Conservation (phyloP, 768 basidiomycete genomes). For the Leccinellum luteum region DNA sequence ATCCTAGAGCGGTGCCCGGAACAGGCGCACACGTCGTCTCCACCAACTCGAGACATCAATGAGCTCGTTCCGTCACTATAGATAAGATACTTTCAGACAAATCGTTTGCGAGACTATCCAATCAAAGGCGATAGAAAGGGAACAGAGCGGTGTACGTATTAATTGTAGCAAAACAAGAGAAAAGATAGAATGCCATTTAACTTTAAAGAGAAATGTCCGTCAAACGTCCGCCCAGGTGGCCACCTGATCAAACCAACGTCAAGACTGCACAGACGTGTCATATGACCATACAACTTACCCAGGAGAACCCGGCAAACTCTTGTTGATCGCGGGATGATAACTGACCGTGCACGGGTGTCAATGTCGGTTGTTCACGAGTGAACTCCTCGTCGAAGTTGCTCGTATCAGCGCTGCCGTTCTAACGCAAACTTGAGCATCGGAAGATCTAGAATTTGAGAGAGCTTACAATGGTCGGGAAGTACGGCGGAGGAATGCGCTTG, state of each 20-base stretch:
- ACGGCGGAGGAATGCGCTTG: conserved; percentile 96
- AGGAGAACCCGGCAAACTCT: conserved; percentile 97
- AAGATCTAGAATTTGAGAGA: background rate
- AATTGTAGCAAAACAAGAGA: conserved; percentile 34
- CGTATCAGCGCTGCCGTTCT: conserved; percentile 85
- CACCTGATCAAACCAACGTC: conserved; percentile 11
- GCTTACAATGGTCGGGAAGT: conserved; percentile 93
- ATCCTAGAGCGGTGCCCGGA: conserved; percentile 49
- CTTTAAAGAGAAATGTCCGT: conserved; percentile 23
- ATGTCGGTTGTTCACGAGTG: conserved; percentile 92
- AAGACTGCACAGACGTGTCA: background rate
- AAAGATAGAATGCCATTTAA: conserved; percentile 26
- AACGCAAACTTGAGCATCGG: conserved; percentile 12
- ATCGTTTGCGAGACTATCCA: conserved; percentile 35
- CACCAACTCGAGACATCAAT: conserved; percentile 27
- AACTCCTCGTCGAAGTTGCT: conserved; percentile 98
- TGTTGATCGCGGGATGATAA: conserved; percentile 86
- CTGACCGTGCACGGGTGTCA: conserved; percentile 96
- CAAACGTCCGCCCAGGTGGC: conserved; percentile 61
- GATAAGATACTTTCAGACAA: conserved; percentile 14
- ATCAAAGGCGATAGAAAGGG: conserved; percentile 34
- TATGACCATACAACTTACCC: conserved; percentile 48
- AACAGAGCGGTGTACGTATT: conserved; percentile 29
- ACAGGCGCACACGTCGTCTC: conserved; percentile 67
- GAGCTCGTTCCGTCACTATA: conserved; percentile 3